These are phyloP conservation scores for Aspergillus sp. DNA, from an alignment of 2,329 filamentous ascomycete species.

Conservation along the genomic window DNA sequence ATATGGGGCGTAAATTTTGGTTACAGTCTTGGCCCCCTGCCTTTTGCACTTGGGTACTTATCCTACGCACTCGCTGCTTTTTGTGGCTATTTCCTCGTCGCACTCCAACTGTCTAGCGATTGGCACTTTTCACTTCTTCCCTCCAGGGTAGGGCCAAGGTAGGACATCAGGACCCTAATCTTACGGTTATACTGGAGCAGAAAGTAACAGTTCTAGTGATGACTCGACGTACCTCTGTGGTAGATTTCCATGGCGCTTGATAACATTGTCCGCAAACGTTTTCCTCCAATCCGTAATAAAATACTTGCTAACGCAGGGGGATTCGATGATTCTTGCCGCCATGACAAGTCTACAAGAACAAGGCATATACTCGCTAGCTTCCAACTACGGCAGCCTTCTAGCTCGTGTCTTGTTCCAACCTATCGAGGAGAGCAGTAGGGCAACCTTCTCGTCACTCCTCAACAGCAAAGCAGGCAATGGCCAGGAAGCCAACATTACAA, in stretches of 20 bases:
- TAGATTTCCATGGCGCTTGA: constrained; percentile 68
- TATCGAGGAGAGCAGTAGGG: constrained; percentile 88
- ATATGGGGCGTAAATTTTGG: constrained; percentile 58
- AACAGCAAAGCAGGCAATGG: constrained; percentile 34
- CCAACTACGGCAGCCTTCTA: constrained; percentile 88
- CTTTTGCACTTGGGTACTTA: constrained; percentile 85
- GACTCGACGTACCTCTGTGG: constrained; percentile 51
- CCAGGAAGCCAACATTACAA: constrained; percentile 19
- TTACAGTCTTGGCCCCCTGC: constrained; percentile 69
- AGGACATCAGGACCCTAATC: constrained; percentile 15
- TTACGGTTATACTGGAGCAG: not conserved
- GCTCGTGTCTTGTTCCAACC: constrained; percentile 91
- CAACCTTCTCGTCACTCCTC: constrained; percentile 82
- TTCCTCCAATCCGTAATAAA: constrained; percentile 88
- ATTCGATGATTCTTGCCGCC: constrained; percentile 80
- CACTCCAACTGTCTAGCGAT: constrained; percentile 54
- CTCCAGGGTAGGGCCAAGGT: constrained; percentile 45
- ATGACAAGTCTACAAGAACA: constrained; percentile 78
- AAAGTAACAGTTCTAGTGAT: constrained; percentile 23
- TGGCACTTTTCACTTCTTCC: constrained; percentile 70
- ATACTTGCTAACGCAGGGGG: constrained; percentile 90
- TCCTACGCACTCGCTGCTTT: constrained; percentile 71
- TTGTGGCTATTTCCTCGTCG: constrained; percentile 66
- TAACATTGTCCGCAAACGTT: constrained; percentile 75
- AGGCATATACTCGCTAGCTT: constrained; percentile 87